Evolutionary conservation across 2,329 filamentous ascomycete genomes (phyloP), one percentile per base, ranked within the genome.

Genomic region (Gnomoniopsis smithogilvyi): DNA sequence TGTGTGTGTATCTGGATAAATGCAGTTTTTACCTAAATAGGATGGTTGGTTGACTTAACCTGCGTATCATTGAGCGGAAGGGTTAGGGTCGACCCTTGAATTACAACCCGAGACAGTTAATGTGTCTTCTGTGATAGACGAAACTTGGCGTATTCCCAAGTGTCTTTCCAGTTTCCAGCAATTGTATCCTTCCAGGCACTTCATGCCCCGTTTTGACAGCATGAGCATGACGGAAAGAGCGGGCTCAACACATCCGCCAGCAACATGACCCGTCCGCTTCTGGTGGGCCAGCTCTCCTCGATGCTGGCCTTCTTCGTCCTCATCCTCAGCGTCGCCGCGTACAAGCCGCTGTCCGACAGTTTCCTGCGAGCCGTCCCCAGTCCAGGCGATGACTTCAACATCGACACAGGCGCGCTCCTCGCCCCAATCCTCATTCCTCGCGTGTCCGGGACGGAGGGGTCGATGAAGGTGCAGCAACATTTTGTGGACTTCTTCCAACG

Each of bases 351-450:
- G 59, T 91, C 91, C 38, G 90, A 96, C 74, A 82, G 84, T 58
- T 88, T 89, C 36, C 80, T 98, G 47, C 82, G 80, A 63, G 79
- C 78, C 54, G 82, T 99, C 17, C 90, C 92, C 14, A 83, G 82
- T n/a, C 87, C 87, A 1, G 87, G 85, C 61, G 74, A 80, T 59
- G 89, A 92, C 73, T 94, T 97, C 71, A 85, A 96, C 74, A 91
- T 95, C 66, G 75, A 88, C 61, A 82, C 79, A 36, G 92, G 92
- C 65, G 78, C 83, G 3, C 81, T 99, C 19, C 84, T 99, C 34
- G 83, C 94, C 3, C 95, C 94, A 1, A 93, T 99, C 67, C 80
- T 99, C 56, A 86, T 89, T 53, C 88, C 95, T 1, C 90, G 95
- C 62, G 93, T 99, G 0, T 91, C 95, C 7, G 95, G 93, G 17